Percentiles rank a stretch among this genome's conserved stretches.
Conservation (phyloP, 2,329 filamentous ascomycete genomes). For the Penicillium palitans region DNA sequence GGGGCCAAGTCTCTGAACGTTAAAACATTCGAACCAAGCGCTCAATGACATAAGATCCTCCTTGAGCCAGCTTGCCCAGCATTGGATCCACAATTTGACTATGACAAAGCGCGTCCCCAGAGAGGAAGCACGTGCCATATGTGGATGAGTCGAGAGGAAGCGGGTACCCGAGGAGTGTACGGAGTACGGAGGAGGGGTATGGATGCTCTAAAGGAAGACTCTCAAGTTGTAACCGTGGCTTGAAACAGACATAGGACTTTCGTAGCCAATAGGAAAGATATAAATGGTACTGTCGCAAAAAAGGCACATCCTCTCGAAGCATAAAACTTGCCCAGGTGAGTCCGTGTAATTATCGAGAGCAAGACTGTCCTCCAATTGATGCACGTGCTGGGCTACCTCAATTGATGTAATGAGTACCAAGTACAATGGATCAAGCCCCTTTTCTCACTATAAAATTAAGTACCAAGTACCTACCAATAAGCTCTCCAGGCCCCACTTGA, state of each 20-base stretch:
- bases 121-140: not conserved
- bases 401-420: not conserved
- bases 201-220: not conserved
- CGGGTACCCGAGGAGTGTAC: not conserved
- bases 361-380: constrained; percentile 3
- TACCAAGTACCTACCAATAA: constrained; percentile 19
- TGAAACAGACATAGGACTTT: not conserved
- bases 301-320: not conserved
- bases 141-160: not conserved
- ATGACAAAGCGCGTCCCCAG: not conserved
- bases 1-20: not conserved
- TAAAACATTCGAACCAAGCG: not conserved
- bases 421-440: not conserved
- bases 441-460: not conserved
- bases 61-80: not conserved
- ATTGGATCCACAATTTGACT: not conserved
- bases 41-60: not conserved
- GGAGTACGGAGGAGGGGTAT: not conserved
- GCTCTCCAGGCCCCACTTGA: constrained; percentile 20
- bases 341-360: not conserved
- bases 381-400: constrained; percentile 26
- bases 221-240: not conserved
- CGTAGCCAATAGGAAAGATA: not conserved
- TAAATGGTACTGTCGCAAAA: not conserved
- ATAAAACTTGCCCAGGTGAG: not conserved